Conservation (phyloP, 352 stramenopile species). For the Vaucheria bursata region DNA sequence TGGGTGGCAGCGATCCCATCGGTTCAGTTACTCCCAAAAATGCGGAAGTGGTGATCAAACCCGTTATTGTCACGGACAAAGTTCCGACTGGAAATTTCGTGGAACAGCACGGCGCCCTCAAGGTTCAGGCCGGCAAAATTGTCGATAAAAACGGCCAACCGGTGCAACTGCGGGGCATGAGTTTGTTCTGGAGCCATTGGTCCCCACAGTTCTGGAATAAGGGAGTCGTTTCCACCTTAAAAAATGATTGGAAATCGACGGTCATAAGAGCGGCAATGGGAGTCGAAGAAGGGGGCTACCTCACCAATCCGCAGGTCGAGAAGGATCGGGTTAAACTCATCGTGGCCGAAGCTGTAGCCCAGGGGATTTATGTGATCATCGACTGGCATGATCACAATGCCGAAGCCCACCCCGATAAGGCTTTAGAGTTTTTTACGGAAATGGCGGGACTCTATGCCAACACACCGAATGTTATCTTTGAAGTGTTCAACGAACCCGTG, state of each 20-base stretch:
- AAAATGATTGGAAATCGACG: background rate
- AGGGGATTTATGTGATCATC: constrained; percentile 19
- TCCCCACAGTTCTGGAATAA: constrained; percentile 1
- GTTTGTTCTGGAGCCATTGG: background rate
- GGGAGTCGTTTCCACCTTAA: background rate
- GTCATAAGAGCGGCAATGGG: constrained; percentile 5
- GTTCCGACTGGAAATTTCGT: no score
- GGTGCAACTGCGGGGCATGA: constrained; percentile 13
- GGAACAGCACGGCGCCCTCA: background rate
- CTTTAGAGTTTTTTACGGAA: constrained; percentile 9
- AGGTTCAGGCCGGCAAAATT: background rate
- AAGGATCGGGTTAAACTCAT: background rate
- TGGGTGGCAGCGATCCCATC: no score
- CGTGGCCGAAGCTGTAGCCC: background rate
- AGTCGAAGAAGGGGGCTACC: background rate
- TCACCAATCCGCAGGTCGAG: background rate
- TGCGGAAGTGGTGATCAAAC: no score
- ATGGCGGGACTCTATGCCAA: background rate
- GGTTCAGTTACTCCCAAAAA: no score
- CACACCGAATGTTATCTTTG: constrained; percentile 8
- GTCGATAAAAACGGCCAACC: background rate
- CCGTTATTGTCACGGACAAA: no score
- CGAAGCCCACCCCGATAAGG: constrained; percentile 2
- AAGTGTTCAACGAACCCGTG: constrained; percentile 11
- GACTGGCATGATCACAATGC: constrained; percentile 14